These are phyloP conservation scores for Arthrobotrys pseudoclavata DNA, from an alignment of 2,329 filamentous ascomycete species.

Conservation along the genomic window DNA sequence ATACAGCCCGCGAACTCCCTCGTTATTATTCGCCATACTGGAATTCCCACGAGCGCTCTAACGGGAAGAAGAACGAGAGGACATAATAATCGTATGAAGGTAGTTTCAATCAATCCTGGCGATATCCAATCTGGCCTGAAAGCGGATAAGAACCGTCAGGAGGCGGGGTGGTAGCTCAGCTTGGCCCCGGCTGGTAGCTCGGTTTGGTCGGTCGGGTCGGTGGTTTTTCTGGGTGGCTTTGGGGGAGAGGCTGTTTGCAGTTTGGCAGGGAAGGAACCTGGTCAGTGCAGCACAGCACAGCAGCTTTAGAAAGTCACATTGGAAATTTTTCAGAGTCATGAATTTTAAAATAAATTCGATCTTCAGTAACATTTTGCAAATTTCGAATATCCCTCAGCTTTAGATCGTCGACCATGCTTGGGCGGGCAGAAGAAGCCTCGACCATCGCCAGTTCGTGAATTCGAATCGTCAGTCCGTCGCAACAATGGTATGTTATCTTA, in stretches of 20 bases:
- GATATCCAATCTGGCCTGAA: constrained; percentile 31
- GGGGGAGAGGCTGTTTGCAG: too few species aligned
- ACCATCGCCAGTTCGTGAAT: constrained; percentile 12
- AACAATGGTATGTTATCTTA: constrained; percentile 51
- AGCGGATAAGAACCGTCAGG: constrained; percentile 31
- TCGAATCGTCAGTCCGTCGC: neutral
- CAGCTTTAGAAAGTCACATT: neutral
- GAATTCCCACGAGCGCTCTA: constrained; percentile 36
- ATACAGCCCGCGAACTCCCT: constrained; percentile 56
- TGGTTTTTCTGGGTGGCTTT: neutral
- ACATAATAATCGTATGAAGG: constrained; percentile 26
- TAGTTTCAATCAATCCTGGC: neutral
- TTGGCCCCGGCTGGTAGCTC: constrained; percentile 12
- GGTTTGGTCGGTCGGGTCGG: neutral
- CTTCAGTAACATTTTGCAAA: neutral
- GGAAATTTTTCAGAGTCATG: constrained; percentile 3
- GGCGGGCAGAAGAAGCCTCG: neutral
- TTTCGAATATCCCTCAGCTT: neutral
- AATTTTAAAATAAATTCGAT: constrained; percentile 17
- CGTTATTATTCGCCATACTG: constrained; percentile 41
- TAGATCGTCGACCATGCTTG: constrained; percentile 25
- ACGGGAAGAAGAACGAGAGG: constrained; percentile 12
- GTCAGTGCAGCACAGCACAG: too few species aligned
- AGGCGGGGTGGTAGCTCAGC: constrained; percentile 31
- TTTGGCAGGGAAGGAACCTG: constrained; percentile 18